These are phyloP conservation scores for Gentiana straminea DNA, from an alignment of 257 asterid species.

Conservation along the genomic window DNA sequence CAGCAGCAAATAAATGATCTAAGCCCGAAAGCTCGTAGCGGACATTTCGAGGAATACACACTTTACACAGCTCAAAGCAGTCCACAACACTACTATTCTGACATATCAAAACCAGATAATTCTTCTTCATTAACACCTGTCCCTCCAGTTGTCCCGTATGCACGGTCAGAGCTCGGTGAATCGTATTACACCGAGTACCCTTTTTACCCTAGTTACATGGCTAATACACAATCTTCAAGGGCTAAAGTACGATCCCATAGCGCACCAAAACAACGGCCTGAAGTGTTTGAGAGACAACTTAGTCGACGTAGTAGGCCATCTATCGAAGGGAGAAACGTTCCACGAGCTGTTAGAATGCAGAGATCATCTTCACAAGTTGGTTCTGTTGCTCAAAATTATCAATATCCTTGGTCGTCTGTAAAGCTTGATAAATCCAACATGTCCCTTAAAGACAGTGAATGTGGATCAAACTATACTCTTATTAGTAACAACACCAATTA, in stretches of 20 bases:
- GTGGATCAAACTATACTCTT: conserved; percentile 75
- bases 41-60: conserved; percentile 58
- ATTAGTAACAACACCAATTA: conserved; percentile 46
- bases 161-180: conserved; percentile 61
- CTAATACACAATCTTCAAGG: conserved; percentile 80
- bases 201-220: conserved; percentile 82
- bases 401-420: conserved; percentile 78
- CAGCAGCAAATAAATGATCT: conserved; percentile 40
- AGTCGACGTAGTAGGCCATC: conserved; percentile 69
- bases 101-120: conserved; percentile 50
- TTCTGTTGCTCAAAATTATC: conserved; percentile 47
- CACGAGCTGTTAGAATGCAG: conserved; percentile 84
- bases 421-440: conserved; percentile 71
- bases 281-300: conserved; percentile 56
- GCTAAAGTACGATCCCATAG: conserved; percentile 93
- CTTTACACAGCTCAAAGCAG: conserved; percentile 64
- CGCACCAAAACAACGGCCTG: conserved; percentile 97
- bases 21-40: conserved; percentile 66
- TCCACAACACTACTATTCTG: conserved; percentile 54
- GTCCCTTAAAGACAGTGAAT: conserved; percentile 78
- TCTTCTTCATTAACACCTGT: not conserved
- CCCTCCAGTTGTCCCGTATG: conserved; percentile 23
- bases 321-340: conserved; percentile 78
- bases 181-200: conserved; percentile 47
- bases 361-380: conserved; percentile 85